These are phyloP conservation scores for Maudiozyma saulgeensis DNA, from an alignment of 805 yeast genomes.

Conservation along the genomic window DNA sequence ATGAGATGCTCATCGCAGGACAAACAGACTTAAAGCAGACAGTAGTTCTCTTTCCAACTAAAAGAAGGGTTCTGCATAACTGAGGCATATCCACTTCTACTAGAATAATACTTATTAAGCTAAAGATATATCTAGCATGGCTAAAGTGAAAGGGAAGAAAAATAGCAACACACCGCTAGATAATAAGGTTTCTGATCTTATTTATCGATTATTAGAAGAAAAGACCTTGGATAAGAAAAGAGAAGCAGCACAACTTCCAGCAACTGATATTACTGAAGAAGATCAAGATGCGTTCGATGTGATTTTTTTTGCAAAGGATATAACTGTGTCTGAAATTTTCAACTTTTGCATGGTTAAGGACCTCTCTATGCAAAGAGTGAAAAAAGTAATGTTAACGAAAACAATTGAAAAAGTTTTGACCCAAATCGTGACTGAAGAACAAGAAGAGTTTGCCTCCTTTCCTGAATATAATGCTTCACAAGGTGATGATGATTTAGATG, in stretches of 20 bases:
- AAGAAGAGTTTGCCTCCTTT: constrained; percentile 37
- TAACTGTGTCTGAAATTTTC: constrained; percentile 43
- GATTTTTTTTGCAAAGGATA: constrained; percentile 54
- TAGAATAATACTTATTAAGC: too few species aligned
- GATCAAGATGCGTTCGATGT: constrained; percentile 16
- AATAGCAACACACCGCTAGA: constrained; percentile 35
- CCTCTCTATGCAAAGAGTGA: constrained; percentile 56
- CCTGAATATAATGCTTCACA: constrained; percentile 14
- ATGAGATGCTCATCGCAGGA: constrained; percentile 1
- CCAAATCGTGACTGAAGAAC: constrained; percentile 51
- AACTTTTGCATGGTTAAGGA: constrained; percentile 57
- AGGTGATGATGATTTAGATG: constrained; percentile 23
- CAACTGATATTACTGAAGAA: constrained; percentile 5
- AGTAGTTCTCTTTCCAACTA: too few species aligned
- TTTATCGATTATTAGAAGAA: constrained; percentile 51
- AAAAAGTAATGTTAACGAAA: constrained; percentile 52
- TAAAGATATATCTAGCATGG: constrained; percentile 19
- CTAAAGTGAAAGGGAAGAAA: constrained; percentile 23
- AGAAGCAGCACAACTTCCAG: constrained; percentile 20
- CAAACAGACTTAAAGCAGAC: too few species aligned
- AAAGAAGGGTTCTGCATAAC: too few species aligned
- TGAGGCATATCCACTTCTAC: too few species aligned
- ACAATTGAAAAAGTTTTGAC: constrained; percentile 52
- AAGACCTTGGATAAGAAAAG: constrained; percentile 38
- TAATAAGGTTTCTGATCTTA: constrained; percentile 45